These are phyloP conservation scores for Austroboletus eburneus DNA, from an alignment of 768 basidiomycete species.

Conservation along the genomic window DNA sequence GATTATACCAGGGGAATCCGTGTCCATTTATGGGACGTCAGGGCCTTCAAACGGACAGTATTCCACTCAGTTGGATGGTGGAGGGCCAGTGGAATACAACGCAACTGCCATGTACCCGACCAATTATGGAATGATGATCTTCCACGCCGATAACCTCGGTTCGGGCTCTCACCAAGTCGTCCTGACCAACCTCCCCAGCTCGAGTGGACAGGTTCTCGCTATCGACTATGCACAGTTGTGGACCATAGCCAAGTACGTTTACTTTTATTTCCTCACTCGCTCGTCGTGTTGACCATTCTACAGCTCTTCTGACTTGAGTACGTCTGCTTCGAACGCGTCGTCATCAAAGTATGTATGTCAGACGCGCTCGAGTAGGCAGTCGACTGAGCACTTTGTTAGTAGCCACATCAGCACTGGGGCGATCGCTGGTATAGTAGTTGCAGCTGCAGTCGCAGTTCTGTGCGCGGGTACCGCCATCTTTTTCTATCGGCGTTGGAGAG, in stretches of 20 bases:
- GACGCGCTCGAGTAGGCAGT: too few species aligned
- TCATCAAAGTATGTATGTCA: too few species aligned
- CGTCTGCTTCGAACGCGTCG: too few species aligned
- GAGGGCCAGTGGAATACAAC: conserved; percentile 16
- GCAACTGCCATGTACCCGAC: conserved; percentile 16
- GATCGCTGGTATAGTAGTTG: conserved; percentile 21
- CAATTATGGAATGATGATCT: conserved; percentile 31
- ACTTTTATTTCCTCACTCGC: neutral
- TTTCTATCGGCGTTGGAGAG: conserved; percentile 30
- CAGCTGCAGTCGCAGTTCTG: conserved; percentile 10
- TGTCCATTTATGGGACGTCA: conserved; percentile 43
- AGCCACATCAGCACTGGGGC: conserved; percentile 21
- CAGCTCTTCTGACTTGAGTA: neutral
- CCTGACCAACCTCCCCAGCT: conserved; percentile 30
- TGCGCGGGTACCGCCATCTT: conserved; percentile 14
- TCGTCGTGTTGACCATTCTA: conserved; percentile 1
- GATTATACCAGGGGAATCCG: conserved; percentile 33
- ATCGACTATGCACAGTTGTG: conserved; percentile 34
- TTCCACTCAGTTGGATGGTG: conserved; percentile 35
- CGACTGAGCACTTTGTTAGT: neutral
- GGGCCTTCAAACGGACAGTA: conserved; percentile 35
- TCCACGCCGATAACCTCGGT: conserved; percentile 36
- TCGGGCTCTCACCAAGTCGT: conserved; percentile 34
- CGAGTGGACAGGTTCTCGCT: conserved; percentile 18
- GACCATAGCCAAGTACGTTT: conserved; percentile 16